Evolutionary conservation across 495 filamentous ascomycete species (phyloP).

Genomic region (Aspergillus nanangensis): DNA sequence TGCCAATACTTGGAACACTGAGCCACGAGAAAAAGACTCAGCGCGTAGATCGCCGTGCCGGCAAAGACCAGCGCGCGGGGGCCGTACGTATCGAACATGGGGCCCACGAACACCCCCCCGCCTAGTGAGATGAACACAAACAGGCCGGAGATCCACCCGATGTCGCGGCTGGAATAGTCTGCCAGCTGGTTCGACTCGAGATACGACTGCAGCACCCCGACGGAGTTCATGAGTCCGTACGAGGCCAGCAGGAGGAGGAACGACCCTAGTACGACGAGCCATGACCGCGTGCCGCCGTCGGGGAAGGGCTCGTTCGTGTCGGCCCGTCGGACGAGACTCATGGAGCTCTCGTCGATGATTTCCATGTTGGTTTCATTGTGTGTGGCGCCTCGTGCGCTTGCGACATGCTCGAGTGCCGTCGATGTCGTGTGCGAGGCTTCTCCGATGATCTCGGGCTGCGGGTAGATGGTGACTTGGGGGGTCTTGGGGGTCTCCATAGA

Average conservation of each 20-base stretch:
- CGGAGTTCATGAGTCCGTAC: conserved; percentile 59
- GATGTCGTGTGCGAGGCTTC: no score
- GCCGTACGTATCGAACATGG: conserved; percentile 60
- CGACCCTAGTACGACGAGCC: conserved; percentile 60
- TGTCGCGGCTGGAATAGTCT: conserved; percentile 47
- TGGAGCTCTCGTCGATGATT: neutral
- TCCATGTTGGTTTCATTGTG: neutral
- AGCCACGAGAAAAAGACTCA: conserved; percentile 51
- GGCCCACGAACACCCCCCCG: conserved; percentile 59
- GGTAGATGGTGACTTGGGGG: no score
- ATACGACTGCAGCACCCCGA: conserved; percentile 61
- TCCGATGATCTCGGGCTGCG: no score
- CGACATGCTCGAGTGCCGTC: neutral
- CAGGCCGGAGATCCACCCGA: conserved; percentile 63
- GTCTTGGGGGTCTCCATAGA: no score
- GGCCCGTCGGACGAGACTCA: neutral
- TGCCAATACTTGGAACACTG: conserved; percentile 58
- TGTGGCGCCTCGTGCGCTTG: neutral
- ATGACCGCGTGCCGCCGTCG: conserved; percentile 56
- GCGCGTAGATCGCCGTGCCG: conserved; percentile 46
- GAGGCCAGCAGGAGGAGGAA: conserved; percentile 58
- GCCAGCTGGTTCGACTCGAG: conserved; percentile 55
- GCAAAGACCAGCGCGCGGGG: conserved; percentile 47
- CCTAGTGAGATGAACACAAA: conserved; percentile 61
- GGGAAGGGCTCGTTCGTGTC: conserved; percentile 40